These are phyloP conservation scores for Leavenworthia alabamica DNA, from an alignment of 345 rosid genomes.

Conservation along the genomic window DNA sequence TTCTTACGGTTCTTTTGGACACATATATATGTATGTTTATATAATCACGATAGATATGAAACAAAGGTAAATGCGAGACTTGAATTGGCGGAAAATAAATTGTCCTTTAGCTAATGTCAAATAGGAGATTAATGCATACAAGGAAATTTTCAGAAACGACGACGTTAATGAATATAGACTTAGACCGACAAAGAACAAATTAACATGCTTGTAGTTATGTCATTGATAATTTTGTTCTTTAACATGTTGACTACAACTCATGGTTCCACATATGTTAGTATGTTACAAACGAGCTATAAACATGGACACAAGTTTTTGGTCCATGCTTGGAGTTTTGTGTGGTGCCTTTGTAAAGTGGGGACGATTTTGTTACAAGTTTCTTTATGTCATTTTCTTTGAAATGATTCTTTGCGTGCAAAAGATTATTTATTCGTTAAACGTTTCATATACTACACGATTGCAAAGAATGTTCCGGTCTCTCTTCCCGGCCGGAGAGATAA, in stretches of 20 bases:
- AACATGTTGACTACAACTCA: slow-evolving; percentile 8
- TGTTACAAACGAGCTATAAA: slow-evolving; percentile 18
- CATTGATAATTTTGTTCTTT: slow-evolving; percentile 23
- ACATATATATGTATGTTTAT: not conserved
- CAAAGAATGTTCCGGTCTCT: too few relatives aligned
- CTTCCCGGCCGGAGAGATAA: too few relatives aligned
- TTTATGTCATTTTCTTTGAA: slow-evolving; percentile 20
- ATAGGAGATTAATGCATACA: not conserved
- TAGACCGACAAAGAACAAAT: slow-evolving; percentile 24
- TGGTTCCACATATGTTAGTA: slow-evolving; percentile 24
- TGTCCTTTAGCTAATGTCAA: slow-evolving; percentile 9
- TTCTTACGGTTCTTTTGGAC: slow-evolving; percentile 13
- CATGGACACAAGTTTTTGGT: slow-evolving; percentile 17
- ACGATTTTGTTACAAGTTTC: slow-evolving; percentile 27
- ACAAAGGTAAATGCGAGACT: not conserved
- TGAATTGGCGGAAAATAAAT: slow-evolving; percentile 6
- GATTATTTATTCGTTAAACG: not conserved
- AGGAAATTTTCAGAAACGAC: not conserved
- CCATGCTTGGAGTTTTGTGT: slow-evolving; percentile 22
- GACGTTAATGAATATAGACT: not conserved
- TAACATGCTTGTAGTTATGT: slow-evolving; percentile 1
- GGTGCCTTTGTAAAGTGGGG: slow-evolving; percentile 28
- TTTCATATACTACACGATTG: too few relatives aligned
- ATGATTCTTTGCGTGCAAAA: slow-evolving; percentile 31
- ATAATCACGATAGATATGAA: not conserved